phyloP scores from a whole-genome alignment of 2,329 filamentous ascomycete genomes.

The Mollisia scopiformis region DNA sequence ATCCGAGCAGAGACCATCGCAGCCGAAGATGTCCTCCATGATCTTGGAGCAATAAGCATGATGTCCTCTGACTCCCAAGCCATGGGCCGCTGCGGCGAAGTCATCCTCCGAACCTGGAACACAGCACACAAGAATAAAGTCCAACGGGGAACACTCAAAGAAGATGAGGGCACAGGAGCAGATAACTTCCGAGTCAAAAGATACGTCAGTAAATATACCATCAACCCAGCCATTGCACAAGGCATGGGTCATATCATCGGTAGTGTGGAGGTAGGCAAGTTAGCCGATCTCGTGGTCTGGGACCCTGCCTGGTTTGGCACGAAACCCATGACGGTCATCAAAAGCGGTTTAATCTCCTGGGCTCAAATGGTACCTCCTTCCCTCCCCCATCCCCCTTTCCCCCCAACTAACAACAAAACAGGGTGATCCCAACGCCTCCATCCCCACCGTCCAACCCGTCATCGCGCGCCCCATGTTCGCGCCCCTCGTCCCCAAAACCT shows the following conservation, averaged over 20 bases:
- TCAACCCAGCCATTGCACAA: constrained; percentile 91
- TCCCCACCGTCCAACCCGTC: constrained; percentile 85
- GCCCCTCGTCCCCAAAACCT: constrained; percentile 69
- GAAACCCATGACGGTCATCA: constrained; percentile 81
- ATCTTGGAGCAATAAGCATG: constrained; percentile 95
- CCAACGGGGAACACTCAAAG: constrained; percentile 74
- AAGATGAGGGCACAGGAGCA: constrained; percentile 77
- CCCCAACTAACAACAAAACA: constrained; percentile 36
- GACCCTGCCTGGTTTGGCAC: constrained; percentile 82
- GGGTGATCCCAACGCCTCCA: constrained; percentile 82
- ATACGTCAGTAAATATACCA: constrained; percentile 94
- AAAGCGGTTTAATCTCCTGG: constrained; percentile 84
- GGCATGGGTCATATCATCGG: constrained; percentile 88
- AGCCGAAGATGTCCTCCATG: constrained; percentile 93
- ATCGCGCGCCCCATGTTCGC: constrained; percentile 87
- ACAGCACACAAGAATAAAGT: constrained; percentile 96
- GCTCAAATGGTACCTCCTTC: constrained; percentile 71
- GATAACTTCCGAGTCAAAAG: constrained; percentile 93
- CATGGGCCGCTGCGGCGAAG: constrained; percentile 95
- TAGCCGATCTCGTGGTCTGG: constrained; percentile 91
- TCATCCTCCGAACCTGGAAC: constrained; percentile 92
- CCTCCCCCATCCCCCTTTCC: not conserved
- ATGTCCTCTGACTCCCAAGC: constrained; percentile 95
- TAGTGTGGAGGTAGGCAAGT: constrained; percentile 84
- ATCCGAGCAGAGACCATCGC: constrained; percentile 97